These are phyloP conservation scores for Anisodus tanguticus DNA, from an alignment of 257 asterid species.

Conservation along the genomic window DNA sequence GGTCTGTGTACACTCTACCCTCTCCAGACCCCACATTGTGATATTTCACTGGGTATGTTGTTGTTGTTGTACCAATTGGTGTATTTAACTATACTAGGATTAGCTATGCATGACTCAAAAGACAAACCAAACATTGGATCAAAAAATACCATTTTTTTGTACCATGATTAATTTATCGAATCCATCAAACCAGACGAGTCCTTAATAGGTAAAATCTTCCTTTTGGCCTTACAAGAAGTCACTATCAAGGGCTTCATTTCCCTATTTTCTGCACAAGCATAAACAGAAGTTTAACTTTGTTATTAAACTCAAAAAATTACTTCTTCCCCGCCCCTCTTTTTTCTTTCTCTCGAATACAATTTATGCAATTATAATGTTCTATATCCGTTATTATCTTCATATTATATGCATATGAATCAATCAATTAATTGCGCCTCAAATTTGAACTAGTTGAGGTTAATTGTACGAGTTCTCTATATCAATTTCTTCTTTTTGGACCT, in stretches of 20 bases:
- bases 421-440: background rate
- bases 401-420: background rate
- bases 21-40: too few species aligned
- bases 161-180: too few species aligned
- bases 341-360: background rate
- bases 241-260: background rate
- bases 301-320: background rate
- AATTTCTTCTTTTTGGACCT: background rate
- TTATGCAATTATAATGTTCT: background rate
- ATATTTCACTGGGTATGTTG: too few species aligned
- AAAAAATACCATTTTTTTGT: too few species aligned
- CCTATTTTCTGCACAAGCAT: background rate
- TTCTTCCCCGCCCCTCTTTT: background rate
- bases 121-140: too few species aligned
- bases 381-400: background rate
- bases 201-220: too few species aligned
- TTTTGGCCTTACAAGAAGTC: too few species aligned
- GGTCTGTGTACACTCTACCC: too few species aligned
- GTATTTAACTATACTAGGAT: too few species aligned
- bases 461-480: background rate
- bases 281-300: background rate
- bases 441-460: constrained; percentile 1
- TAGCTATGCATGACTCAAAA: too few species aligned
- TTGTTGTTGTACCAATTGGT: too few species aligned
- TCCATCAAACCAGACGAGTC: too few species aligned